Evolutionary conservation across 202 grass and related monocot genomes (phyloP), one percentile per base, ranked within the genome.

Genomic region (Hordeum pubiflorum): DNA sequence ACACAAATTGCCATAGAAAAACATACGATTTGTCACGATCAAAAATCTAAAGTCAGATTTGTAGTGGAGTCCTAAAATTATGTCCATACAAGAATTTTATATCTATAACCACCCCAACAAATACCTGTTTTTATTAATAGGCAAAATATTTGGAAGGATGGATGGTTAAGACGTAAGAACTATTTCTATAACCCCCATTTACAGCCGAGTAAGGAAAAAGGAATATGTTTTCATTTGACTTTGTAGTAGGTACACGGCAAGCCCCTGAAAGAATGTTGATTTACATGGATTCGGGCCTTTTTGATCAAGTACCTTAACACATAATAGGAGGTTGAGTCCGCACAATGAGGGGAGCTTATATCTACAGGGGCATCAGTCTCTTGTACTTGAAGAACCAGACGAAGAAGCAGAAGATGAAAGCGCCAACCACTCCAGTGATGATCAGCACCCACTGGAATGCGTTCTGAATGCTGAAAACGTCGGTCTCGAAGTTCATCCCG

Each of bases 331-430:
- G 39, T 33, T 46, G 37, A 66, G 63, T 59, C 57, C 58, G 18
- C 50, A 54, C 18, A n/a, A 1, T n/a, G 50, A 18, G 23, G 33
- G 50, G 17, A 50, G 54, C 22, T 58, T 38, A 57, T 82, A 82
- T 90, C 87, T 99, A 99, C 12, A 96, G 81, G 44, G 96, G 77
- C 96, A 95, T 95, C 52, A 99, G 81, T 87, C 89, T 89, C 82
- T 88, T 91, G 37, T 94, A 90, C 65, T 88, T 95, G 76, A 93
- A 96, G 85, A 95, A 99, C 87, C 85, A 93, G n/a, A 99, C 69
- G 81, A 99, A 99, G 52, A 79, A 88, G 71, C 82, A 85, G 70
- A 99, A 99, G 83, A 99, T 72, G 56, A 89, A 91, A 10, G 79
- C 23, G 2, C 96, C 92, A 0, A 77, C 39, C 40, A 93, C 68